Conservation (phyloP, 441 rosid species). For the Populus tomentosa region DNA sequence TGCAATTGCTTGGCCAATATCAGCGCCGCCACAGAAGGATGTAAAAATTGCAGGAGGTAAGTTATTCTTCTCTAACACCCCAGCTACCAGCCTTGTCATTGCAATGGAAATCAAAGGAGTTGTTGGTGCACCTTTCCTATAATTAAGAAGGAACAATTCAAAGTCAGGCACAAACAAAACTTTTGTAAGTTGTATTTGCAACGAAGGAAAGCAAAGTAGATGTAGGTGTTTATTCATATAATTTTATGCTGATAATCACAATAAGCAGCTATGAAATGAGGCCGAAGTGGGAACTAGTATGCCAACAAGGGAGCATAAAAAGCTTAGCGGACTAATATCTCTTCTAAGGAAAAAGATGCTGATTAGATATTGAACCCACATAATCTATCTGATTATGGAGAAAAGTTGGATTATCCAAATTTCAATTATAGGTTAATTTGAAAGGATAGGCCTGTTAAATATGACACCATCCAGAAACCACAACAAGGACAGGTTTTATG, state of each 20-base stretch:
- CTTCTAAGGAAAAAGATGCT: not conserved
- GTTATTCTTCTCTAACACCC: conserved; percentile 80
- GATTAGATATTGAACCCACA: not conserved
- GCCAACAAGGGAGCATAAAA: not conserved
- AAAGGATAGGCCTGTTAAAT: not conserved
- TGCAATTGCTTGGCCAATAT: conserved; percentile 87
- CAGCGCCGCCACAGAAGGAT: conserved; percentile 91
- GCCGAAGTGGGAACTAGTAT: not conserved
- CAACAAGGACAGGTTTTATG: not conserved
- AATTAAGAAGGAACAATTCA: conserved; percentile 1
- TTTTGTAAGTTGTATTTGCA: not conserved
- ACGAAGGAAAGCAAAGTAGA: not conserved
- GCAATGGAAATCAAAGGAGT: conserved; percentile 92
- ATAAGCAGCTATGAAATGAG: not conserved
- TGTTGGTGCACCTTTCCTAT: conserved; percentile 98
- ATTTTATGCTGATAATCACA: not conserved
- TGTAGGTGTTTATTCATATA: not conserved
- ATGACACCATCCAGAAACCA: not conserved
- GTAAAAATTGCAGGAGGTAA: conserved; percentile 94
- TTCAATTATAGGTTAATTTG: not conserved
- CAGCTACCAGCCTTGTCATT: conserved; percentile 79
- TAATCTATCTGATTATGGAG: not conserved
- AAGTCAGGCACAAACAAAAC: not conserved
- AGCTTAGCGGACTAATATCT: not conserved
- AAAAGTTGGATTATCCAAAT: not conserved